phyloP scores from a whole-genome alignment of 345 rosid species.

The Salix arbutifolia region DNA sequence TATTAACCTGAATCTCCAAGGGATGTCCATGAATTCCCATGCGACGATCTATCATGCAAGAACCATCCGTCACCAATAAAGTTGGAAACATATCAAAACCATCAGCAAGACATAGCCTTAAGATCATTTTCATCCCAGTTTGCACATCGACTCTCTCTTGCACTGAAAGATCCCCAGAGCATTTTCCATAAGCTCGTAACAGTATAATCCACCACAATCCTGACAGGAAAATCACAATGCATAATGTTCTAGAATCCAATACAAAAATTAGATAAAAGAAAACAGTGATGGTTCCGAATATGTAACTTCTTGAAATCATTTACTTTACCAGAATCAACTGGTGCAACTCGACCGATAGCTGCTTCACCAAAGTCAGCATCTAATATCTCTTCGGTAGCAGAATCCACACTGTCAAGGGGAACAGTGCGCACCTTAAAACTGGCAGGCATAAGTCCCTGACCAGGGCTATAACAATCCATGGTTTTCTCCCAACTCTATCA shows the following conservation, averaged over 20 bases:
- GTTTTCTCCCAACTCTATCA: conserved; percentile 92
- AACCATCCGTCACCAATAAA: conserved; percentile 81
- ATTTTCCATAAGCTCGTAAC: conserved; percentile 31
- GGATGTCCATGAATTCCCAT: conserved; percentile 98
- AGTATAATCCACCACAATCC: conserved; percentile 33
- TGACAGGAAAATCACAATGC: not conserved
- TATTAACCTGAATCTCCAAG: conserved; percentile 67
- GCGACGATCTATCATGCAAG: conserved; percentile 92
- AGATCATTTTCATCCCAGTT: conserved; percentile 88
- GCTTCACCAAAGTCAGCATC: conserved; percentile 96
- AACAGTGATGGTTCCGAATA: not conserved
- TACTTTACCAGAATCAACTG: conserved; percentile 66
- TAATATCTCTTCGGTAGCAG: conserved; percentile 62
- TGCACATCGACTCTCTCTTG: conserved; percentile 75
- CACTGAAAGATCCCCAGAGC: conserved; percentile 28
- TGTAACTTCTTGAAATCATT: not conserved
- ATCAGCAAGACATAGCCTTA: conserved; percentile 69
- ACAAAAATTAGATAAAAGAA: not conserved
- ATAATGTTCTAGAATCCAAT: not conserved
- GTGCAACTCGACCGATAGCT: conserved; percentile 94
- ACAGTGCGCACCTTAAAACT: conserved; percentile 83
- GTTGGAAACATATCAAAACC: conserved; percentile 96
- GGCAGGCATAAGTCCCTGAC: conserved; percentile 94
- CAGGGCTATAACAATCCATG: conserved; percentile 87
- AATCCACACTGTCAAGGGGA: conserved; percentile 66